Evolutionary conservation across 225 moss, liverwort and hornwort species (phyloP).

Genomic region (Polytrichum formosum): DNA sequence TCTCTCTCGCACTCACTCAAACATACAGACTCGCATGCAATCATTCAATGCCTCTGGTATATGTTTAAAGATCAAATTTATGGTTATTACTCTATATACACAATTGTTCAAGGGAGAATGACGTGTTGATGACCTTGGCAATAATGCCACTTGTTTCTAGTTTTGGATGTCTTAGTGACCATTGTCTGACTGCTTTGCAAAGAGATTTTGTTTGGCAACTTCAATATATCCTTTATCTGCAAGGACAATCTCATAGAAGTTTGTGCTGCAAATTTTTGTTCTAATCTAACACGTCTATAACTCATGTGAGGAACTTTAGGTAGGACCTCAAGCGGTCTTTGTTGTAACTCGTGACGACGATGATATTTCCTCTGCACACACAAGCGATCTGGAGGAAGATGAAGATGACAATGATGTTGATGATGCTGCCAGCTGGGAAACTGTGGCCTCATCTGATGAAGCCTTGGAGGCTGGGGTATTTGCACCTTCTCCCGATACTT

Average conservation of each 20-base stretch:
- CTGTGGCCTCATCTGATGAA: constrained; percentile 74
- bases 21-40: no score
- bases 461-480: constrained; percentile 46
- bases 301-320: constrained; percentile 43
- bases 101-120: background rate
- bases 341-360: constrained; percentile 89
- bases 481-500: background rate
- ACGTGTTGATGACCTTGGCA: no score
- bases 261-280: no score
- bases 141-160: no score
- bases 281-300: constrained; percentile 8
- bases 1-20: background rate
- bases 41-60: no score
- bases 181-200: no score
- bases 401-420: constrained; percentile 57
- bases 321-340: constrained; percentile 82
- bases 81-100: background rate
- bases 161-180: no score
- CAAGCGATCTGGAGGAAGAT: constrained; percentile 80
- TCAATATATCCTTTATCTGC: no score
- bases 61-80: no score
- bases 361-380: constrained; percentile 80
- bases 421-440: constrained; percentile 92
- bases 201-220: no score
- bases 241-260: no score